Base-by-base conservation (phyloP, 164 flowering plant genomes). In the Tinospora cordifolia region DNA sequence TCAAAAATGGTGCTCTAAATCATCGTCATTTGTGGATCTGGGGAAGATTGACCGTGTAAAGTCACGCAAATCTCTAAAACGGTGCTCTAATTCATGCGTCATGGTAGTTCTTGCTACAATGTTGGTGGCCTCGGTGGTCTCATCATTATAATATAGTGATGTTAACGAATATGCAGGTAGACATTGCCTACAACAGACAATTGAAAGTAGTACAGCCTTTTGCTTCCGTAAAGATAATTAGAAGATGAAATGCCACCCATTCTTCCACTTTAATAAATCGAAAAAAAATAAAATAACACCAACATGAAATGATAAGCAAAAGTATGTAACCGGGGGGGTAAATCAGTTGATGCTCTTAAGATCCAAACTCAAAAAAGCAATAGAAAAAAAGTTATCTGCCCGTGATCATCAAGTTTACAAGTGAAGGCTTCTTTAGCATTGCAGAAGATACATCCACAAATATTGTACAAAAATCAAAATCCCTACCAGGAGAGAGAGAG, bases 401-500 rank as follows among this genome's bases (percentile, higher is more conserved):
- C 30, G 13, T 60, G 36, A 30, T 30, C 36, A 21, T 44, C 60
- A 54, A 54, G 60, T 54, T 19, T 22, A 54, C 60, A 19, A 26
- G 5, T 26, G 0, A 60, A 60, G 26, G 24, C 60, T 54, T 54
- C 60, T 22, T 54, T 17, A n/a, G 24, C 22, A n/a, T 54, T n/a
- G 60, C 60, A 54, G 63, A 26, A 26, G 30, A 26, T 26, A 26
- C 11, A 30, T 30, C 36, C 13, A n/a, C n/a, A n/a, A 8, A 24
- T 24, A 25, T 17, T 60, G 63, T 60, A 58, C 62, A 58, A 60
- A 67, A 67, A 30, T 67, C 22, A 67, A 47, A 27, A 34, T 27
- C 65, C 65, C 30, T 62, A 27, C 17, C 30, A 60, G 0, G 63
- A 27, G 30, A 21, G 63, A 30, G n/a, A 13, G 21, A 51, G 46